These are phyloP conservation scores for Vicia villosa DNA, from an alignment of 306 rosid species.

Conservation along the genomic window DNA sequence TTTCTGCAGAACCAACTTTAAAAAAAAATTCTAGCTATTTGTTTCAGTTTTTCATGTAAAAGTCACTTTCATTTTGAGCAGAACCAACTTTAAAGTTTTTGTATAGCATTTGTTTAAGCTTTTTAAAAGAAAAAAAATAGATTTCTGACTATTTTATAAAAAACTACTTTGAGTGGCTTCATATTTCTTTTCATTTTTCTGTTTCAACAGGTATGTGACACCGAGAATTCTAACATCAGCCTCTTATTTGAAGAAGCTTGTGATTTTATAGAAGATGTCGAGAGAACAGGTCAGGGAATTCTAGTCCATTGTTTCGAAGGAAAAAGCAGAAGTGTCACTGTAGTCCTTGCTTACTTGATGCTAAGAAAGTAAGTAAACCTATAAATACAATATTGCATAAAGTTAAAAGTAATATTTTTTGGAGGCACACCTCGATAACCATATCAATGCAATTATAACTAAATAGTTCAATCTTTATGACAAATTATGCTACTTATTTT, in stretches of 20 bases:
- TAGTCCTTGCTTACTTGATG: slow-evolving; percentile 89
- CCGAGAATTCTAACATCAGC: slow-evolving; percentile 69
- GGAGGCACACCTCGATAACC: background rate
- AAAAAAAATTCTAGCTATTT: too few relatives aligned
- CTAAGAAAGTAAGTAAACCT: slow-evolving; percentile 72
- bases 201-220: slow-evolving; percentile 66
- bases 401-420: background rate
- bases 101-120: background rate
- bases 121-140: too few relatives aligned
- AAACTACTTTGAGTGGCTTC: background rate
- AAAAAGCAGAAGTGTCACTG: slow-evolving; percentile 88
- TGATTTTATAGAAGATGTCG: slow-evolving; percentile 71
- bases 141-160: background rate
- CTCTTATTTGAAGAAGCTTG: slow-evolving; percentile 81
- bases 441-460: too few relatives aligned
- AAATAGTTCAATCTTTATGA: background rate
- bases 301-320: slow-evolving; percentile 97
- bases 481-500: background rate
- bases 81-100: background rate
- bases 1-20: too few relatives aligned
- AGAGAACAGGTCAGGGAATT: slow-evolving; percentile 67
- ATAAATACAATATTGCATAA: background rate
- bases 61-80: background rate
- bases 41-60: background rate
- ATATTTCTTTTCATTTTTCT: slow-evolving; percentile 17